Evolutionary conservation across 805 yeast genomes (phyloP), one percentile per base, ranked within the genome.

Genomic region (Candida stauntonica): DNA sequence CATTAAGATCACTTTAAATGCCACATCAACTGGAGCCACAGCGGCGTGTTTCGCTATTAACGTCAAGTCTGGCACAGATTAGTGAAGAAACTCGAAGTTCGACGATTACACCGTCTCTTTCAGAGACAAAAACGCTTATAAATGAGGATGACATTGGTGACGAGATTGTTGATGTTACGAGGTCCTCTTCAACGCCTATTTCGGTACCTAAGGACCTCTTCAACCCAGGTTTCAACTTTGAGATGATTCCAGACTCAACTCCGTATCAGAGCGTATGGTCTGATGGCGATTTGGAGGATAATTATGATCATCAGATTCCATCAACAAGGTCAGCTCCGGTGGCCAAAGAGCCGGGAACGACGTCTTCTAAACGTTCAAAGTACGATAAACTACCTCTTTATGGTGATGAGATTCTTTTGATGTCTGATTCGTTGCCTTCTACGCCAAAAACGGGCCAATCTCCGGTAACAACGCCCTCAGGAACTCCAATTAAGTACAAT

Each of bases 51-150:
- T 38, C 41, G n/a, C 30, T 38, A 30, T 36, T 38, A 15, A 38
- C 32, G 12, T 27, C 41, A 14, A 33, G 41, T 15, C 36, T 38
- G 33, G 36, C 41, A n/a, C 29, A 32, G 41, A 38, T 38, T 29
- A 37, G 14, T 20, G 41, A 38, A 19, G 41, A 38, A 21, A 32
- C 35, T 11, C 32, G 41, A 20, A 38, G 41, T 26, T 26, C 13
- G n/a, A 38, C 41, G 11, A 9, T 28, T 13, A 38, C 41, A 14
- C 41, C 41, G 13, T 6, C 26, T 4, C 33, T 29, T 18, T 29
- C 33, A 21, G 24, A 21, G 24, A 21, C 24, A 21, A 21, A 11
- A 11, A 21, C 24, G 9, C 7, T 21, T 21, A 11, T 21, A 7
- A 21, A 21, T 21, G 24, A 21, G 9, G 24, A 8, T 21, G 11